phyloP scores from a whole-genome alignment of 306 rosid species.

The Vachellia pachyceras region DNA sequence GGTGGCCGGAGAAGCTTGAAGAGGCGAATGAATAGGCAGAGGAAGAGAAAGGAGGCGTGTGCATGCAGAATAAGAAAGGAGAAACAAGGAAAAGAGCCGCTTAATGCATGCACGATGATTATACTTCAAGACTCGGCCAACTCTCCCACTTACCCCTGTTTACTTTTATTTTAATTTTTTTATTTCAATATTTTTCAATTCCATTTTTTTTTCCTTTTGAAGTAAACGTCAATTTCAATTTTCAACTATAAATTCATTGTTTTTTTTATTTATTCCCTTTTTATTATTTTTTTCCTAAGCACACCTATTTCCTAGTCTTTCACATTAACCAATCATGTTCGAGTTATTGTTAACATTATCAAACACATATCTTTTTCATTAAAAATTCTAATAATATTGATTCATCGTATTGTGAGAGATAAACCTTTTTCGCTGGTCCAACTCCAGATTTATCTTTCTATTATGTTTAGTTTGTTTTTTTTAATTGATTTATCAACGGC shows the following conservation, averaged over 20 bases:
- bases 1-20: slow-evolving; percentile 41
- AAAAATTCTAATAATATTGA: too few species aligned
- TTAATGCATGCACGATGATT: slow-evolving; percentile 99
- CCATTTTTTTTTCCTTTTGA: not conserved
- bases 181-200: not conserved
- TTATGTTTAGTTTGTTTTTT: too few species aligned
- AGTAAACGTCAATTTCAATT: slow-evolving; percentile 21
- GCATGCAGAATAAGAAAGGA: slow-evolving; percentile 76
- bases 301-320: too few species aligned
- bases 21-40: slow-evolving; percentile 1
- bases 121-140: slow-evolving; percentile 95
- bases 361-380: too few species aligned
- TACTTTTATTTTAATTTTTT: not conserved
- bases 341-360: too few species aligned
- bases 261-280: too few species aligned
- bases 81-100: slow-evolving; percentile 48
- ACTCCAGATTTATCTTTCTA: too few species aligned
- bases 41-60: slow-evolving; percentile 69
- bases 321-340: too few species aligned
- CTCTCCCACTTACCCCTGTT: slow-evolving; percentile 55
- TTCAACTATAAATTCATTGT: not conserved
- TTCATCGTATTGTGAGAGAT: too few species aligned
- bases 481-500: not conserved
- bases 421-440: too few species aligned
- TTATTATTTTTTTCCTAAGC: too few species aligned